Base-by-base conservation (phyloP, 2,329 filamentous ascomycete genomes). In the Neocatenulostroma microsporum region DNA sequence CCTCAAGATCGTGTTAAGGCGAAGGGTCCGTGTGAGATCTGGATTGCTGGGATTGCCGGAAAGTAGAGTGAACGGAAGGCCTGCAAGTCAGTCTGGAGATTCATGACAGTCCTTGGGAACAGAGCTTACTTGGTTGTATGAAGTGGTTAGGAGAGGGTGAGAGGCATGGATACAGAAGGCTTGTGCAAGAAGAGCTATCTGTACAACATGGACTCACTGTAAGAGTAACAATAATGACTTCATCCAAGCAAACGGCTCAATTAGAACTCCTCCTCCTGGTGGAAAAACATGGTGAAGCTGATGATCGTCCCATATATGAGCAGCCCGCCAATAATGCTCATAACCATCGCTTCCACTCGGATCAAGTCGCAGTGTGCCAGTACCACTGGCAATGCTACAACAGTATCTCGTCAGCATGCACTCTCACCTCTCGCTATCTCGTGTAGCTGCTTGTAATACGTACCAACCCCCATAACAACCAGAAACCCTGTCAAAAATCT, bases 261-360 rank as follows among this genome's bases (percentile, higher is more conserved):
- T 47, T 39, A 96, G 62, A 96, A 98, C 54, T 96, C 91, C 58
- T 94, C 84, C 61, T 96, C 87, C 64, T 96, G 88, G 61, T 89
- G 83, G 72, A 98, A 98, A 69, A 96, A 98, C 79, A 95, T 84
- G 49, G 84, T 82, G 64, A 98, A 98, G 67, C 84, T 91, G 66
- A 98, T 93, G 60, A 98, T 95, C 32, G 91, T 98, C 39, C 86
- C 85, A 66, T 98, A 98, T 61, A 98, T 98, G 59, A 98, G 68
- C 41, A 95, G 69, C 35, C 91, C 91, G 19, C 91, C 91, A 35
- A 89, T 67, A 52, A 98, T 83, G 35, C 84, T 93, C 91, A 98
- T 98, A 59, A 86, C 69, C 80, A 94, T 94, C 32, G 91, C 91
- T 35, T 85, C 80, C 40, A 82, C 63, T 44, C 78, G 69, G 57